Evolutionary conservation across 768 basidiomycete species (phyloP).

Genomic region (Hemileccinum impolitum): DNA sequence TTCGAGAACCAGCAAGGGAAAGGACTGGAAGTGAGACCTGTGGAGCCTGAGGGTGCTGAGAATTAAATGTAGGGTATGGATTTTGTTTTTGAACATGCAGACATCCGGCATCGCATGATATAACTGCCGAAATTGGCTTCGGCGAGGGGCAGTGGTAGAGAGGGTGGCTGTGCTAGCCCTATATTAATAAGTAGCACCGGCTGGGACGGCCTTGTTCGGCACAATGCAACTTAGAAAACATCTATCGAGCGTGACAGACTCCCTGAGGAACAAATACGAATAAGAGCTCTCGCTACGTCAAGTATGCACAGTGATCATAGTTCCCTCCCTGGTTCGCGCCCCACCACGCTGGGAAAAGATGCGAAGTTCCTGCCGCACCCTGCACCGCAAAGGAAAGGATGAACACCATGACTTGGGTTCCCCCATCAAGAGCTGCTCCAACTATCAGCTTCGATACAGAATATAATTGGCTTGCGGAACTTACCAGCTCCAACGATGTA

Average conservation of each 20-base stretch:
- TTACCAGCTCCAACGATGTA: conserved; percentile 60
- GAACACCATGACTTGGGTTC: conserved; percentile 52
- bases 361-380: conserved; percentile 46
- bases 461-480: neutral
- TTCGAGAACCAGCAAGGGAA: neutral
- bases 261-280: no score
- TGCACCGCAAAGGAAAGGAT: conserved; percentile 49
- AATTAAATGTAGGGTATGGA: neutral
- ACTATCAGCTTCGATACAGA: neutral
- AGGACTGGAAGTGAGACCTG: neutral
- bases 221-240: no score
- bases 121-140: neutral
- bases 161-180: conserved; percentile 6
- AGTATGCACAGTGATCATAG: conserved; percentile 26
- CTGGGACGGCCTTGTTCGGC: no score
- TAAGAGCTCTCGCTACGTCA: conserved; percentile 10
- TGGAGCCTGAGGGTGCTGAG: neutral
- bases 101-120: no score
- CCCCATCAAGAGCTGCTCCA: conserved; percentile 34
- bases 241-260: no score
- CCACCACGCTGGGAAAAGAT: conserved; percentile 57
- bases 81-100: neutral
- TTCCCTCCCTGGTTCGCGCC: conserved; percentile 52
- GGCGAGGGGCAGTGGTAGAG: no score
- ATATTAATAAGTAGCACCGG: no score